Percentiles rank a stretch among this genome's conserved stretches.
Conservation (phyloP, 768 basidiomycete genomes). For the Termitomyces sp. region DNA sequence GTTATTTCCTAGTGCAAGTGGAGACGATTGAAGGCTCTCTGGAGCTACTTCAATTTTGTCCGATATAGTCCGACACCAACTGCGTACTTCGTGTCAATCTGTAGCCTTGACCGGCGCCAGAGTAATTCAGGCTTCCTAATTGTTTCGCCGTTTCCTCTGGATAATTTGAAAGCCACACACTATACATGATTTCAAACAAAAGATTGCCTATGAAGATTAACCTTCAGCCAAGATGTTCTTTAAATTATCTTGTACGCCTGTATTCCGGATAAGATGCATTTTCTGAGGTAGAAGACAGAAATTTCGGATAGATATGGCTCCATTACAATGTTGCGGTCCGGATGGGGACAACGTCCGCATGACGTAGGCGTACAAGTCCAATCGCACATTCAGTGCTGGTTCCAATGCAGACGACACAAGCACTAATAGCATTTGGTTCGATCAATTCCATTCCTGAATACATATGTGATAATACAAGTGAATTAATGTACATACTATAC, state of each 20-base stretch:
- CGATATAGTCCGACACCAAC: neutral
- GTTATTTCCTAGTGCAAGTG: neutral
- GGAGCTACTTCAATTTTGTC: neutral
- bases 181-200: neutral
- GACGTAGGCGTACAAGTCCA: neutral
- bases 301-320: neutral
- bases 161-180: too few species aligned
- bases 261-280: neutral
- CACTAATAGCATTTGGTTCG: neutral
- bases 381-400: neutral
- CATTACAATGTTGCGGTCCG: neutral
- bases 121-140: neutral
- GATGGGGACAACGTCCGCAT: neutral
- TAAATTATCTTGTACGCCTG: too few species aligned
- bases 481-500: conserved; percentile 11
- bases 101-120: neutral
- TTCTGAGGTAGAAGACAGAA: neutral
- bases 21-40: neutral
- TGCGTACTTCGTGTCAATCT: neutral
- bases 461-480: conserved; percentile 6
- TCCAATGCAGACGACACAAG: neutral
- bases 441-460: neutral
- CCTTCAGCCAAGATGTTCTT: neutral
- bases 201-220: neutral
- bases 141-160: neutral